Evolutionary conservation across 192 early-diverging fungal species (phyloP), one percentile per base, ranked within the genome.

Genomic region (Coemansia erecta): DNA sequence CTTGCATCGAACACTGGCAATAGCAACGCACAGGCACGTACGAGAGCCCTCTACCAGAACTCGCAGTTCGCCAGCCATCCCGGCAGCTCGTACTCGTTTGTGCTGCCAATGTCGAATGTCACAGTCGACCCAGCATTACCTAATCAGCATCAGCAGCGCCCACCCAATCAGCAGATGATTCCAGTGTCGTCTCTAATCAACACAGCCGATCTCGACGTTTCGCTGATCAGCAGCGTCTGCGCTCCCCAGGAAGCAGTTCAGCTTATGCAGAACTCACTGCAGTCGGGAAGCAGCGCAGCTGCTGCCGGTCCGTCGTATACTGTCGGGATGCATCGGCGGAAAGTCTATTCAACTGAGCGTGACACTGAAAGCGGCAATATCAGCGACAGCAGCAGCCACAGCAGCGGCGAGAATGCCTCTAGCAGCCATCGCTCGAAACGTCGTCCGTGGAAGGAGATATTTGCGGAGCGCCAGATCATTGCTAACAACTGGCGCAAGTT

Each of bases 371-470:
- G 56, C 22, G 63, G 63, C 35, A 68, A 79, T 21, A 56, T 48
- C 60, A 73, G 76, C 54, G 70, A 72, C 51, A 66, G 70, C 63
- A 64, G 66, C 61, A 69, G 58, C 49, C 53, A 51, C 15, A 58
- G 33, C 47, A 37, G 53, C 17, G 48, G 26, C 6, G 42, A 53
- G 13, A 22, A 15, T 23, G 39, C 24, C 24, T 35, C 52, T 26
- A 17, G 19, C 49, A 7, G 44, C 11, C 58, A 42, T 21, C 53
- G 44, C 8, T 47, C 53, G n/a, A 61, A 64, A 9, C 85, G 84
- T 17, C 86, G 92, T 7, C 88, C 89, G 2, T 99, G 95, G 95
- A 99, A 99, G 77, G 86, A 87, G 46, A 89, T 99, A 24, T 99
- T 95, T 71, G 86, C 93, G 7, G 95, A 97, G 66, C 88, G 97